Base-by-base conservation (phyloP, 495 filamentous ascomycete genomes). In the Podospora pseudocomata region DNA sequence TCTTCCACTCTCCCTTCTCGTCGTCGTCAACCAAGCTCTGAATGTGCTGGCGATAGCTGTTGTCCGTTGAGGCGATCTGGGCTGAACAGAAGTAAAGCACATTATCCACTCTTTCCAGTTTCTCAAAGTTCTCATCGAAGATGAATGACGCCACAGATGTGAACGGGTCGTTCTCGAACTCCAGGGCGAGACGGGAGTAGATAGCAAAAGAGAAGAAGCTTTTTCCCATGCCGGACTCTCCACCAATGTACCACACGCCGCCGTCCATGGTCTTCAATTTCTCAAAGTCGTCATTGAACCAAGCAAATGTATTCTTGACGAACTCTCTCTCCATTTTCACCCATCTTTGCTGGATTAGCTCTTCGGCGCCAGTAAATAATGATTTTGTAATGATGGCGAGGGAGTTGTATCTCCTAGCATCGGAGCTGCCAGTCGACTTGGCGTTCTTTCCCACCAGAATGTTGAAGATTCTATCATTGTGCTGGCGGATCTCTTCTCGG, bases 391-490 rank as follows among this genome's bases (percentile, higher is more conserved):
- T 63, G 32, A 63, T 63, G 18, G 27, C 61, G 30, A 63, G 61
- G 1, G 61, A 39, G 61, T 49, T 63, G 20, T 32, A 28, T 32
- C 30, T 63, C 13, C 32, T 63, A 7, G 61, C 61, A 0, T 63
- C 61, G 30, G 61, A 63, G 39, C 39, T 18, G 18, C 61, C 61
- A 44, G 61, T 20, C n/a, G 27, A 20, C 18, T 28, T 32, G 30
- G 61, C 18, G n/a, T 5, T 44, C 32, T 63, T 63, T 19, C 30
- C 61, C 7, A 63, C 11, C 0, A 63, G 61, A n/a, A 63, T 63
- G 18, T 63, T 63, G 61, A 63, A 39, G 32, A 63, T 63, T 15
- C 34, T 63, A n/a, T 63, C 61, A n/a, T 63, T 63, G 61, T 49
- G 32, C 32, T 49, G 32, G 30, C 61, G 61, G 20, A 63, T 44